phyloP scores from a whole-genome alignment of 306 rosid genomes.

The Prosopis cineraria region DNA sequence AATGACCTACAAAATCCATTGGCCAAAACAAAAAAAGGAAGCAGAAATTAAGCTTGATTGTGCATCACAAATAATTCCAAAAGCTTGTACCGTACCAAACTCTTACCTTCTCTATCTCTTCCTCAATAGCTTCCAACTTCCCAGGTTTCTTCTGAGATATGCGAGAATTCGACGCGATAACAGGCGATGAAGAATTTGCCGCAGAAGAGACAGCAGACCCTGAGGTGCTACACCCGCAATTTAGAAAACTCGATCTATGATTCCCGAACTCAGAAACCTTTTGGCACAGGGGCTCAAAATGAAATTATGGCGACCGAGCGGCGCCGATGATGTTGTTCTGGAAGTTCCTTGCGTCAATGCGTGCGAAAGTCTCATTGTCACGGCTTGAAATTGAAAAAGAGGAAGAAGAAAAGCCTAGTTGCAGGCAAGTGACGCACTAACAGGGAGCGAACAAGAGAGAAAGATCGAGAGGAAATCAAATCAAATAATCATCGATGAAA shows the following conservation, averaged over 20 bases:
- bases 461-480: neutral
- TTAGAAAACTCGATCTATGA: slow-evolving; percentile 30
- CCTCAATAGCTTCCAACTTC: slow-evolving; percentile 50
- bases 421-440: neutral
- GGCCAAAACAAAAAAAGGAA: slow-evolving; percentile 3
- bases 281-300: slow-evolving; percentile 27
- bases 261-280: slow-evolving; percentile 34
- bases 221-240: slow-evolving; percentile 39
- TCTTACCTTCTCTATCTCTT: slow-evolving; percentile 61
- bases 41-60: neutral
- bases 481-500: neutral
- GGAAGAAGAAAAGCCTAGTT: neutral
- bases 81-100: neutral
- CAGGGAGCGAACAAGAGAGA: neutral
- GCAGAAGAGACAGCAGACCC: slow-evolving; percentile 49
- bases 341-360: slow-evolving; percentile 40
- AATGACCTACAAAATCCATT: slow-evolving; percentile 51
- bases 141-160: slow-evolving; percentile 24
- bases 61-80: neutral
- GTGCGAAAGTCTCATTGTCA: slow-evolving; percentile 51
- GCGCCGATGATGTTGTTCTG: slow-evolving; percentile 22
- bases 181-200: slow-evolving; percentile 36
- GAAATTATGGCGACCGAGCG: slow-evolving; percentile 18
- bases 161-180: slow-evolving; percentile 32
- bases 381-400: neutral